Evolutionary conservation across 2,329 filamentous ascomycete species (phyloP), one percentile per base, ranked within the genome.

Genomic region (Aspergillus arachidicola): DNA sequence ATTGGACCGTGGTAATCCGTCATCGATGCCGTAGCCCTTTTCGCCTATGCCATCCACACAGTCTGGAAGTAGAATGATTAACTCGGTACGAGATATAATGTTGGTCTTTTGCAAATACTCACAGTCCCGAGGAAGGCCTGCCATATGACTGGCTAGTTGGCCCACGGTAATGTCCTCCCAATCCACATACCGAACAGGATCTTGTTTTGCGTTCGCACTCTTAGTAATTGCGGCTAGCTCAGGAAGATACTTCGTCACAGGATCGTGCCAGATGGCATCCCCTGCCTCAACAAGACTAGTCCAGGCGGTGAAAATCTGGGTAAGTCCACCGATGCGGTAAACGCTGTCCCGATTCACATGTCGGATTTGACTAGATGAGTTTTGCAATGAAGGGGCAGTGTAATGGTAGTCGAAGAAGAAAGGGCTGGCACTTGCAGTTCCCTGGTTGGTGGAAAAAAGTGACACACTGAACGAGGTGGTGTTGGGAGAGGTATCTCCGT

Each of bases 191-290:
- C n/a, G 23, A 34, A 66, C 45, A 4, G 45, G 11, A 28, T 26
- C 23, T 6, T 23, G 45, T 3, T 6, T 28, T 53, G 51, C 12
- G 23, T 59, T 45, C 6, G 34, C 34, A 16, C 0, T 16, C 11
- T 6, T 1, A 0, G 38, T 19, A 57, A 63, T 61, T 23, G 19
- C 26, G 7, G 11, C 12, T 16, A 81, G 68, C 59, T 81, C 78
- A 2, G 79, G 77, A 2, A 81, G 67, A 57, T 76, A 77, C 16
- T 79, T 78, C 1, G 76, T 75, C 14, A 82, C 71, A 3, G 78
- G 78, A 6, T 81, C 76, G 58, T 77, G 76, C 70, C 75, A 78
- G 38, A 75, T 66, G 0, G 64, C 56, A 30, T 79, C 77, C 0
- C 78, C 78, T 0, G 72, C 74, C 16, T 73, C 72, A 0, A 74